Evolutionary conservation across 2,329 filamentous ascomycete genomes (phyloP).

Genomic region (Esteya vermicola): DNA sequence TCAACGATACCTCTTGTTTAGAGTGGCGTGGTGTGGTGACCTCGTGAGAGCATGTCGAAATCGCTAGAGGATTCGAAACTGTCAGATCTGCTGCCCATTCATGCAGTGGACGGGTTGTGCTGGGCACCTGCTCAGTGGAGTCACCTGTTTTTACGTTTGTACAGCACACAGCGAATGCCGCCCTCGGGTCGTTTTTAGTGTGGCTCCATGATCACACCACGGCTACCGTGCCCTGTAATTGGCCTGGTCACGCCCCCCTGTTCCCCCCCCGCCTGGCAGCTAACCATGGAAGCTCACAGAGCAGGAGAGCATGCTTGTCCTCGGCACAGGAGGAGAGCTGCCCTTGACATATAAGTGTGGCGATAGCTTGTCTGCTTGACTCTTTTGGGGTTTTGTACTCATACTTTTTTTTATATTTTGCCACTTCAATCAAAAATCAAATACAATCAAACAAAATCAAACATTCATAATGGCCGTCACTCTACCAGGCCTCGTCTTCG

Average conservation of each 20-base stretch:
- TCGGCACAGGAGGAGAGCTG: background rate
- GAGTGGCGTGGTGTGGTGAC: no score
- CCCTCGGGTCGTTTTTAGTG: no score
- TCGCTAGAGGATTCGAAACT: background rate
- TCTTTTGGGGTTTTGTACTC: background rate
- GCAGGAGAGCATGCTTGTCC: background rate
- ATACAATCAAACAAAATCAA: background rate
- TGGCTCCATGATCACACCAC: background rate
- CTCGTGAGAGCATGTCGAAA: no score
- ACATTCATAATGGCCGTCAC: background rate
- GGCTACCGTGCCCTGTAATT: background rate
- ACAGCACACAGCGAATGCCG: no score
- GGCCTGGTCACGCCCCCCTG: background rate
- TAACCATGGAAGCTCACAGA: background rate
- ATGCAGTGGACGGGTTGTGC: background rate
- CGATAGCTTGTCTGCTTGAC: background rate
- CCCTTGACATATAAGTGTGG: background rate
- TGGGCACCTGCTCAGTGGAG: background rate
- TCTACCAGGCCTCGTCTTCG: conserved; percentile 12
- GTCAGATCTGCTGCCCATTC: background rate
- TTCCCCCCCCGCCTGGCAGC: background rate
- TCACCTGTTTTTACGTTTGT: background rate
- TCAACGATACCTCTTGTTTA: no score
- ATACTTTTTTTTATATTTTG: background rate
- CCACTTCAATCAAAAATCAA: background rate